Conservation (phyloP, 345 rosid genomes). For the Populus pruinosa region DNA sequence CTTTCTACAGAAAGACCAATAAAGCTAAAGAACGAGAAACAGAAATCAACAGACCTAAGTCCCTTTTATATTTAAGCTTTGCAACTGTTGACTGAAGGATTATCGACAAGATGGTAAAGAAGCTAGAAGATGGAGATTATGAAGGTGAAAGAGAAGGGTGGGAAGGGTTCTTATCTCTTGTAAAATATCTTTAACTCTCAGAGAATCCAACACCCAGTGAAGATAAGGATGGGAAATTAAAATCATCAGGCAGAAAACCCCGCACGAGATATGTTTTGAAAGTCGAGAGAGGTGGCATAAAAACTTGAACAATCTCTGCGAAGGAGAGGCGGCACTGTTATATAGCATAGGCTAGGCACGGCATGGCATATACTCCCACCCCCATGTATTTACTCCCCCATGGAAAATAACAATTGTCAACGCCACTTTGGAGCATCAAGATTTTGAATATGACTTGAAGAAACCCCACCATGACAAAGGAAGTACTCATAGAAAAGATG, state of each 20-base stretch:
- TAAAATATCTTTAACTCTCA: background rate
- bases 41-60: no score
- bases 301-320: background rate
- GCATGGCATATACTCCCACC: background rate
- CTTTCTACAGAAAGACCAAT: background rate
- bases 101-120: background rate
- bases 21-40: no score
- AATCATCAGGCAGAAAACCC: background rate
- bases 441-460: slow-evolving; percentile 19
- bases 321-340: slow-evolving; percentile 8
- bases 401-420: slow-evolving; percentile 23
- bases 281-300: background rate
- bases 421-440: slow-evolving; percentile 18
- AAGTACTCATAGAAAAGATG: no score
- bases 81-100: no score
- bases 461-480: background rate
- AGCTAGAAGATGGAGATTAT: background rate
- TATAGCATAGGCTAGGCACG: background rate
- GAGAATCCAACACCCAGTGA: background rate
- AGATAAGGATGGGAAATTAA: background rate
- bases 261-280: background rate
- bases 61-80: background rate
- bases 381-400: slow-evolving; percentile 13
- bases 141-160: background rate
- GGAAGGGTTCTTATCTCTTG: background rate